Evolutionary conservation across 192 early-diverging fungal species (phyloP), one percentile per base, ranked within the genome.

Genomic region (Mortierella hygrophila): DNA sequence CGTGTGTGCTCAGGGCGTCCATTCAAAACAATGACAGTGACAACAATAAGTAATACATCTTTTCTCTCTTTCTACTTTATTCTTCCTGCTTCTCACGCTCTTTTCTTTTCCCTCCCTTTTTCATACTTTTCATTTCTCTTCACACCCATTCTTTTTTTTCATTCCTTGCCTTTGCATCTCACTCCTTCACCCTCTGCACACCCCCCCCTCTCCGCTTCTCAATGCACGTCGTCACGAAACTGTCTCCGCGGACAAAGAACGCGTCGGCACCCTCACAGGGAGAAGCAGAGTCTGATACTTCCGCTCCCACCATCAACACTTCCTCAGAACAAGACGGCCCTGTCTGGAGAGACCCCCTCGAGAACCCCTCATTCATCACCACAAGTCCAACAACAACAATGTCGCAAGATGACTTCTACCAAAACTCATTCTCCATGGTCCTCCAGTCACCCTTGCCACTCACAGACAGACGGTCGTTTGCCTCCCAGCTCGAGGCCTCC

Each of bases 381-480:
- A 72, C 73, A 26, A 80, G 79, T 40, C 79, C 79, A 41, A 69
- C 72, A 29, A 42, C 71, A 21, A 80, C 72, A 21, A 79, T 79
- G 70, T 63, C 78, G 29, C 52, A 73, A 41, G 37, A 70, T 1
- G 78, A 79, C 71, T 29, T 46, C 26, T 54, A 72, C 70, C 40
- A 70, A 9, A 42, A 55, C 46, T 23, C 52, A 26, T 63, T 70
- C n/a, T 41, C 70, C 26, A 37, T 72, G 46, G 21, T 68, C 21
- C 54, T 26, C 26, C 68, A 47, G 54, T 37, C 29, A 29, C n/a
- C 70, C 20, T 11, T 26, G 18, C 8, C 42, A 11, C n/a, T 23
- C 40, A 26, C 21, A 8, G 46, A 49, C 26, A 65, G 9, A 32
- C 29, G 29, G 11, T 65, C 60, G 13, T 65, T 65, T 65, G 60